Evolutionary conservation across 768 basidiomycete genomes (phyloP).

Genomic region (Dacryopinax primogenitus): DNA sequence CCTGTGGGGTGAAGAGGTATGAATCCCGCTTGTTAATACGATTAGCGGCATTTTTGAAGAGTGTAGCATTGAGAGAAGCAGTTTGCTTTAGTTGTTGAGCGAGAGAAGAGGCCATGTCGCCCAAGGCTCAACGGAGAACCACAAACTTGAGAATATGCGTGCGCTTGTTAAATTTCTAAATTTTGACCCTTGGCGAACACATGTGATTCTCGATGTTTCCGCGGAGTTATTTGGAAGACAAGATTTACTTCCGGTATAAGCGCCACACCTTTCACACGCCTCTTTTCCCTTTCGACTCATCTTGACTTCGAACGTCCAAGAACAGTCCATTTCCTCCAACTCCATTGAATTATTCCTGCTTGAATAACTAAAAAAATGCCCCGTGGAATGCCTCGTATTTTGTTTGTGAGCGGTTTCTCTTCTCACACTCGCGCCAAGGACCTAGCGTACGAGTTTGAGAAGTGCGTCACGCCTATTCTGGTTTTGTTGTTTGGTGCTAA

Average conservation of each 20-base stretch:
- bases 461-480: slow-evolving; percentile 33
- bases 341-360: not conserved
- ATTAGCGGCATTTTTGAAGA: slow-evolving; percentile 31
- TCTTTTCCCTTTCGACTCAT: not conserved
- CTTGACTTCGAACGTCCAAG: not conserved
- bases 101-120: slow-evolving; percentile 44
- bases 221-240: not conserved
- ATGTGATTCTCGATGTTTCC: not conserved
- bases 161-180: not conserved
- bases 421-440: slow-evolving; percentile 71
- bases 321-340: not conserved
- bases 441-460: slow-evolving; percentile 77
- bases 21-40: slow-evolving; percentile 50
- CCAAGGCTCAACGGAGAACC: not conserved
- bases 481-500: slow-evolving; percentile 10
- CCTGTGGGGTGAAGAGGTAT: slow-evolving; percentile 74
- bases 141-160: not conserved
- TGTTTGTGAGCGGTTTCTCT: slow-evolving; percentile 79
- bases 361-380: not conserved
- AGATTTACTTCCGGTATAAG: not conserved
- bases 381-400: slow-evolving; percentile 39
- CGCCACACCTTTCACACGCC: not conserved
- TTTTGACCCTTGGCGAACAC: not conserved
- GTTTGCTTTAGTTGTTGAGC: slow-evolving; percentile 68
- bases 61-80: slow-evolving; percentile 62